Evolutionary conservation across 768 basidiomycete genomes (phyloP), one percentile per base, ranked within the genome.

Genomic region (Lentinula aciculospora): DNA sequence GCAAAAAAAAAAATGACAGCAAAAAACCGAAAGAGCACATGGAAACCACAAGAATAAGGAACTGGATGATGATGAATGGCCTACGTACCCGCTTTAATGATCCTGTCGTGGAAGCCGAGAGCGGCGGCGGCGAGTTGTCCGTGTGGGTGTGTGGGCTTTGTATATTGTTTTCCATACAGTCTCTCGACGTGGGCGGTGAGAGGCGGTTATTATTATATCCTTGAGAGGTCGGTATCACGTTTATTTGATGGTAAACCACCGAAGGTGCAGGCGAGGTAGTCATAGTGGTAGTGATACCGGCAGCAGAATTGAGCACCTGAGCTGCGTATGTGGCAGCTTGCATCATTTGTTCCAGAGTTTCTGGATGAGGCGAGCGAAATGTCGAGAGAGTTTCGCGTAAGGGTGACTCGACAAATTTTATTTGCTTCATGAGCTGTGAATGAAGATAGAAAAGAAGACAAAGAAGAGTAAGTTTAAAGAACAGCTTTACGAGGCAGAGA

Each of bases 291-390:
- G 60, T 39, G 4, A 63, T 37, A 36, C 46, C 46, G 9, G 60
- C 49, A 0, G 71, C 70, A n/a, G 78, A 69, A 44, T 81, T 78
- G n/a, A 85, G 65, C 69, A 79, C 70, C 61, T 76, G 74, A 61
- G 71, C 71, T 3, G 75, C 77, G 42, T 72, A 69, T 19, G 67
- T 68, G 25, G 78, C 78, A 47, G 71, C 72, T 63, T 78, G 74
- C 49, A 77, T 45, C 76, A 79, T 77, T 40, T 69, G 65, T 28
- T 75, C 75, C 56, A 78, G 61, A 17, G 70, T 45, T 4, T 56
- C 42, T 19, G 40, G 54, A 31, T 45, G 40, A 13, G 37, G 54
- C 12, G 42, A 36, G 3, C 25, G 51, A 27, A 39, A 25, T 8
- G 32, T 32, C 4, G 49, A 32, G 15, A 39, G 36, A 34, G 17